Evolutionary conservation across 208 protist species (phyloP).

Genomic region (Acanthamoeba sp.): DNA sequence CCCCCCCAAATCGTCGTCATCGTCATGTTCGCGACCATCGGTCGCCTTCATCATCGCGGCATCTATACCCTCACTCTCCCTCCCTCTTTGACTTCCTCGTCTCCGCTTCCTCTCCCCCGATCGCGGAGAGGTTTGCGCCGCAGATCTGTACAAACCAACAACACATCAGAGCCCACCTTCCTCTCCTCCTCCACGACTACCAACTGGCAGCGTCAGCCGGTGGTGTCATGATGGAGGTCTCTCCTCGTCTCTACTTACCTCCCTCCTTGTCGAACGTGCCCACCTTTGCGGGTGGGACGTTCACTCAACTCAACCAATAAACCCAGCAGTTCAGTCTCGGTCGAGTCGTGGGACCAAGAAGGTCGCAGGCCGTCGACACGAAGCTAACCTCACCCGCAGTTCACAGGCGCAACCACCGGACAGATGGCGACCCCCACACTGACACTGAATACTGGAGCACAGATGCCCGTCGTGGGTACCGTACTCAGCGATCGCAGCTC

Average conservation of each 20-base stretch:
- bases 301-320: too few species aligned
- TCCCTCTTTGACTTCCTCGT: neutral
- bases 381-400: too few species aligned
- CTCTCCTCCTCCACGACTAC: neutral
- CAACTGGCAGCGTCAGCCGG: too few species aligned
- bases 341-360: too few species aligned
- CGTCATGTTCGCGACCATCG: neutral
- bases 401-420: too few species aligned
- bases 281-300: too few species aligned
- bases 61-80: neutral
- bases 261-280: too few species aligned
- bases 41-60: neutral
- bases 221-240: too few species aligned
- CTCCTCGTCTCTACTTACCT: too few species aligned
- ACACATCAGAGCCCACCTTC: neutral
- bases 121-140: neutral
- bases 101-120: slow-evolving; percentile 3
- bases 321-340: too few species aligned
- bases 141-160: slow-evolving; percentile 18
- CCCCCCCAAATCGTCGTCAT: too few species aligned
- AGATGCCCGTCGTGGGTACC: slow-evolving; percentile 93
- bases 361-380: too few species aligned
- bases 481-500: slow-evolving; percentile 85
- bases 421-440: neutral
- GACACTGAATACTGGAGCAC: slow-evolving; percentile 84